Evolutionary conservation across 2,329 filamentous ascomycete species (phyloP), one percentile per base, ranked within the genome.

Genomic region (Gnomoniopsis smithogilvyi): DNA sequence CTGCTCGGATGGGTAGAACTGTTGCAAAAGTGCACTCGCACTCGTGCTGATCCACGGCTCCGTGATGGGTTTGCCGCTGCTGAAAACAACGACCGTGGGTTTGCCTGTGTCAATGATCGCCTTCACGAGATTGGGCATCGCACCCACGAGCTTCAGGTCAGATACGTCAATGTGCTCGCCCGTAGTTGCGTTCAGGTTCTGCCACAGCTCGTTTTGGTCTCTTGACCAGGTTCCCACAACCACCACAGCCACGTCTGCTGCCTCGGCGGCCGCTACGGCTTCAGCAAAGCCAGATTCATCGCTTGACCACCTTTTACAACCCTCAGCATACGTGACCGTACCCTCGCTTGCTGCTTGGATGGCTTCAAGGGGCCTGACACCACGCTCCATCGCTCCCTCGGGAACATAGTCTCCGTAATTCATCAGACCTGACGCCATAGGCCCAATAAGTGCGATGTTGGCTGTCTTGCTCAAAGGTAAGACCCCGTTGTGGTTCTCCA

Each of bases 191-290:
- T 92, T 92, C 2, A 90, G 70, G 0, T 86, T 85, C 58, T 75
- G 71, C 89, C 88, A 91, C 3, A 92, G 81, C 69, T 91, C 83
- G 54, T 79, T 76, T 68, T 92, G 88, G 66, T 92, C 89, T 51
- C 88, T 82, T 26, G 84, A 86, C 89, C 88, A 91, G 10, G 89
- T 92, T 34, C 89, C 89, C 1, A 91, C 88, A 0, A 92, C 78
- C 11, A 92, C 87, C 6, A 92, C 80, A 6, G 89, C 88, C 2
- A 91, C 83, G 66, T 92, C 89, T 3, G 88, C 87, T 11, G 79
- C 80, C 65, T 86, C 75, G 1, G 88, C 88, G 0, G 83, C 83
- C 0, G 81, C 75, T n/a, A 91, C 71, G 7, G 89, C 89, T 66
- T 85, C 87, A 0, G 78, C 70, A 63, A 91, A 89, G 1, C 85